Base-by-base conservation (phyloP, 1,139 yeast genomes). In the Blastobotrys capitulatus region DNA sequence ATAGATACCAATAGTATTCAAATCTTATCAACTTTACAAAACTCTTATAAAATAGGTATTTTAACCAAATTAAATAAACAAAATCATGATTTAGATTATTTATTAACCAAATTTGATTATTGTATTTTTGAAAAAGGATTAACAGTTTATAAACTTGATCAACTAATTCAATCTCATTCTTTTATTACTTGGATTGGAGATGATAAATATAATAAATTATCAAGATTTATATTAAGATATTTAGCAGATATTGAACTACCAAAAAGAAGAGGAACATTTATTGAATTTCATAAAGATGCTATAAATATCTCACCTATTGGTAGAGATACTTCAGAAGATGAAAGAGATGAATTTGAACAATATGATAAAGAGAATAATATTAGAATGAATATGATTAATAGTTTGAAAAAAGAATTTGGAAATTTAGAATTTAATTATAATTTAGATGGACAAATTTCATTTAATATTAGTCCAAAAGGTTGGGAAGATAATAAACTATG, bases 221-320 rank as follows among this genome's bases (percentile, higher is more conserved):
- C 80, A 62, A 83, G 81, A 71, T 94, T 88, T 73, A 81, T 88
- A 67, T 79, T 92, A 67, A 80, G 79, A 64, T 88, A 92, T 75
- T 79, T 92, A 63, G 70, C 96, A 49, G 86, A 85, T 42, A 69
- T 94, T 53, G 97, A 94, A 58, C 71, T 92, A 60, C 99, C 99
- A 64, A 66, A 67, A 63, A 70, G 76, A 54, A 67, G 97, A 76
- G 99, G 99, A 72, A 92, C 99, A 54, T 92, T 92, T 71, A 74
- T 92, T 61, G 99, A 92, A 76, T 94, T 92, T 79, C 88, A 98
- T 80, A 90, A 90, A 71, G 98, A 98, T 70, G 90, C 92, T 96
- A 87, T 92, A 73, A 92, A 92, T 71, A 88, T 92, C 54, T 89
- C 97, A 15, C 99, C 99, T 60, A 81, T 92, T 54, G 99, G 99